A percentile compares a stretch with the other conserved stretches of the same genome.
Conservation (phyloP, 2,329 filamentous ascomycete genomes). For the Neonectria punicea region DNA sequence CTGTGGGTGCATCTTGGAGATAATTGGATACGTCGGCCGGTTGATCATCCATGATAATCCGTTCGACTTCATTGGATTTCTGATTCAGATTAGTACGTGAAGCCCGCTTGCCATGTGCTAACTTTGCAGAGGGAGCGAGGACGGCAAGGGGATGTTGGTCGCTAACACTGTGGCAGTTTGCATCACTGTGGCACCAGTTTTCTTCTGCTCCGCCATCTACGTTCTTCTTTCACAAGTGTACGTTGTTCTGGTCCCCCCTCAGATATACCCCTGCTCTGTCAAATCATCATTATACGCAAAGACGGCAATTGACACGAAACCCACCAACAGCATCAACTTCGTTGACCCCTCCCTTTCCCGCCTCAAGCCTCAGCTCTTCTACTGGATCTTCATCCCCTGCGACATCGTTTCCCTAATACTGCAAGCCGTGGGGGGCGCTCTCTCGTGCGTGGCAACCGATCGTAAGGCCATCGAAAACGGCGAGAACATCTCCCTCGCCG, state of each 20-base stretch:
- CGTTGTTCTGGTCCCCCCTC: neutral
- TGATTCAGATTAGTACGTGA: constrained; percentile 71
- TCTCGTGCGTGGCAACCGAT: constrained; percentile 53
- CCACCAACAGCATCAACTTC: constrained; percentile 34
- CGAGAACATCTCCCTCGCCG: constrained; percentile 61
- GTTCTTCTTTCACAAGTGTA: constrained; percentile 45
- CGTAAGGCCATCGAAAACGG: constrained; percentile 46
- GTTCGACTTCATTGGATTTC: constrained; percentile 66
- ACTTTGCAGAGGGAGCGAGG: neutral
- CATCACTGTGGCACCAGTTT: constrained; percentile 47
- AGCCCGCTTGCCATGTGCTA: neutral
- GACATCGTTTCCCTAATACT: constrained; percentile 63
- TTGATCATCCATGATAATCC: constrained; percentile 66
- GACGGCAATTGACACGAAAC: constrained; percentile 1
- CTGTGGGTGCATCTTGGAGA: constrained; percentile 64
- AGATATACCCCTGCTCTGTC: neutral
- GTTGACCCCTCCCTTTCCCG: constrained; percentile 39
- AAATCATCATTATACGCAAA: neutral
- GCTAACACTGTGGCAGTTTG: constrained; percentile 37
- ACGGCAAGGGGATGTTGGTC: neutral
- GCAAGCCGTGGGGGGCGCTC: constrained; percentile 62
- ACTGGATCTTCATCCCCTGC: constrained; percentile 51
- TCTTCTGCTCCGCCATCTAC: constrained; percentile 44
- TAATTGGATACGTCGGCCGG: constrained; percentile 70
- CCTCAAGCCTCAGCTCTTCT: constrained; percentile 34